These are phyloP conservation scores for Talaromyces sp. DNA, from an alignment of 2,329 filamentous ascomycete species.

Conservation along the genomic window DNA sequence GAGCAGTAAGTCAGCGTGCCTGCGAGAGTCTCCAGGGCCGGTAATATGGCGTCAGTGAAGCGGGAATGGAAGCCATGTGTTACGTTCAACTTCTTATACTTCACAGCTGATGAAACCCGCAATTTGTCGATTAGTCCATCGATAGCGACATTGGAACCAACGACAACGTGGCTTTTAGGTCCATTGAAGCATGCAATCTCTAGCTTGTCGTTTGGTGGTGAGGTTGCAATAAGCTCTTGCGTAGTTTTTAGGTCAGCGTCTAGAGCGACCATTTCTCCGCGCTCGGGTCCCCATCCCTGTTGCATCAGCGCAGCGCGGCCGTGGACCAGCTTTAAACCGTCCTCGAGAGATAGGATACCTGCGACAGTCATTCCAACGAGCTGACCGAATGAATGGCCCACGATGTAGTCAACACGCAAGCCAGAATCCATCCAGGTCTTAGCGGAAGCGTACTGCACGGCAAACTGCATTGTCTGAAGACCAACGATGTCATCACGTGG, in stretches of 20 bases:
- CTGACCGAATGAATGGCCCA: not conserved
- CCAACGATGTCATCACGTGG: not conserved
- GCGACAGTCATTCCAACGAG: not conserved
- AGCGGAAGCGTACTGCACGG: not conserved
- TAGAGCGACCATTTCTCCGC: not conserved
- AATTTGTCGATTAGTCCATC: conserved; percentile 9
- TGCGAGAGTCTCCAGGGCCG: not conserved
- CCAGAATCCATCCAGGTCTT: not conserved
- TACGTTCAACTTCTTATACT: conserved; percentile 4
- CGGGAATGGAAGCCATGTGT: conserved; percentile 4
- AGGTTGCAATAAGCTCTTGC: not conserved
- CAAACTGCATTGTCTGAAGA: not conserved
- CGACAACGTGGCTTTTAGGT: not conserved
- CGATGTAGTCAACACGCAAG: not conserved
- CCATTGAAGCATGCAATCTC: not conserved
- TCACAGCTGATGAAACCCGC: not conserved
- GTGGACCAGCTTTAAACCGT: not conserved
- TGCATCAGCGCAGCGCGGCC: not conserved
- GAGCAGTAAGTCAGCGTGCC: not conserved
- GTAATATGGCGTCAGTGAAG: not conserved
- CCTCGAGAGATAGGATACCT: not conserved
- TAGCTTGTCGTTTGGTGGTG: not conserved
- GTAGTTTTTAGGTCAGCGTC: not conserved
- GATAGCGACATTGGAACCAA: not conserved
- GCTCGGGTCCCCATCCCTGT: not conserved